A percentile compares a stretch with the other conserved stretches of the same genome.
These are phyloP conservation scores for Inonotus hispidus DNA, from an alignment of 1,284 basidiomycete genomes.

Conservation along the genomic window DNA sequence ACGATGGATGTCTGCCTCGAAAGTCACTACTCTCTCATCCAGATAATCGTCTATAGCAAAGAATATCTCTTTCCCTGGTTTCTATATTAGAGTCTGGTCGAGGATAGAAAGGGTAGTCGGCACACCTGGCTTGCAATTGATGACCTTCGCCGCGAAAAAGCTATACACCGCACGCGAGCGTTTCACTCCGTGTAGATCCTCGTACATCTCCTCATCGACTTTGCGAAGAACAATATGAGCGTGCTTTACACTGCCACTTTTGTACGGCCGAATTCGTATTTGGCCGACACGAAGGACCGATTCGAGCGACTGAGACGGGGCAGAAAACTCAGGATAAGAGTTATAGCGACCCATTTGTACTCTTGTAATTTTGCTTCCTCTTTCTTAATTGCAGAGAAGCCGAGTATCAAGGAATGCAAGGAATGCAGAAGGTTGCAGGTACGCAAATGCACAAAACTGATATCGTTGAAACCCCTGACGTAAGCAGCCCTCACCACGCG, in stretches of 20 bases:
- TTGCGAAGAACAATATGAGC: slow-evolving; percentile 15
- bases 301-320: background rate
- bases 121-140: slow-evolving; percentile 16
- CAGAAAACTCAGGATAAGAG: background rate
- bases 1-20: slow-evolving; percentile 14
- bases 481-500: no score
- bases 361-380: background rate
- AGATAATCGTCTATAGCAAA: slow-evolving; percentile 12
- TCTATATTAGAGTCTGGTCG: background rate
- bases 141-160: slow-evolving; percentile 16
- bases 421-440: no score
- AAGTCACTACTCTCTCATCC: slow-evolving; percentile 8
- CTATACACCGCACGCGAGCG: slow-evolving; percentile 14
- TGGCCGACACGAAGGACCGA: slow-evolving; percentile 7
- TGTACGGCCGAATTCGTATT: slow-evolving; percentile 11
- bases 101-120: background rate
- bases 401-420: no score
- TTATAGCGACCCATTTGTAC: background rate
- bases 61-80: slow-evolving; percentile 13
- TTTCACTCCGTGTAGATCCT: slow-evolving; percentile 4
- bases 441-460: no score
- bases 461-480: no score
- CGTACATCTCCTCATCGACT: slow-evolving; percentile 16
- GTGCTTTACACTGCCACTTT: slow-evolving; percentile 16
- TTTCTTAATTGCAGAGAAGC: background rate